Conservation (phyloP, 345 rosid species). For the Euphorbia lathyris region DNA sequence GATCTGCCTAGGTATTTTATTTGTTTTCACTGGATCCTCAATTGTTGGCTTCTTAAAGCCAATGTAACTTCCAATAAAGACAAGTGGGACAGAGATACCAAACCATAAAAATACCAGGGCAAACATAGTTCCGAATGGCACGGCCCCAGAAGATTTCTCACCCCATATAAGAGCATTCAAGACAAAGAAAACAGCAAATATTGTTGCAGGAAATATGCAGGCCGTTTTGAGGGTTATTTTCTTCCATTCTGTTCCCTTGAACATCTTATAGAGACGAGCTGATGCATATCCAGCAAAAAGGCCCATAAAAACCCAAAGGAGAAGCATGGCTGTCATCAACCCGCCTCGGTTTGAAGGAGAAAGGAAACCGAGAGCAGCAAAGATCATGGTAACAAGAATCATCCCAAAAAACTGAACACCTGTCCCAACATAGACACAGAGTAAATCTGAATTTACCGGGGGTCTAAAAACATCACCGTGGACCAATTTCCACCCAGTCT, state of each 20-base stretch:
- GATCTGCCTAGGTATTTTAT: conserved; percentile 84
- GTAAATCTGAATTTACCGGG: conserved; percentile 65
- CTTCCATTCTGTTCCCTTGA: conserved; percentile 89
- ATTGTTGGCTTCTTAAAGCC: conserved; percentile 73
- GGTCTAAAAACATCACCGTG: conserved; percentile 94
- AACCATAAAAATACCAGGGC: conserved; percentile 83
- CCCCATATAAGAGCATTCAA: conserved; percentile 92
- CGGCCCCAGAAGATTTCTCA: conserved; percentile 86
- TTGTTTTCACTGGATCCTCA: conserved; percentile 82
- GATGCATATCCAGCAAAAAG: conserved; percentile 75
- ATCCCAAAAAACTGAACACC: conserved; percentile 89
- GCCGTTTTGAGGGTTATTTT: conserved; percentile 72
- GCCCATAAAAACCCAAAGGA: conserved; percentile 95
- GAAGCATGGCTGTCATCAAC: conserved; percentile 84
- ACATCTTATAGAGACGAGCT: conserved; percentile 73
- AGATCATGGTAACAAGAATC: conserved; percentile 86
- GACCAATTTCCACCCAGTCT: conserved; percentile 91
- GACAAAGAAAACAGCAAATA: conserved; percentile 67
- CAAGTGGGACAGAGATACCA: conserved; percentile 87
- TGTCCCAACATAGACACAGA: conserved; percentile 84
- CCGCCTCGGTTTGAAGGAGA: conserved; percentile 95
- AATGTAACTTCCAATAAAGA: conserved; percentile 65
- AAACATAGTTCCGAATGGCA: conserved; percentile 94
- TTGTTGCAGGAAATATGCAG: conserved; percentile 60
- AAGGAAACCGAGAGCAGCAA: conserved; percentile 82